Percentiles rank a stretch among this genome's conserved stretches.
Conservation (phyloP, 164 flowering plant genomes). For the Annona squamosa region DNA sequence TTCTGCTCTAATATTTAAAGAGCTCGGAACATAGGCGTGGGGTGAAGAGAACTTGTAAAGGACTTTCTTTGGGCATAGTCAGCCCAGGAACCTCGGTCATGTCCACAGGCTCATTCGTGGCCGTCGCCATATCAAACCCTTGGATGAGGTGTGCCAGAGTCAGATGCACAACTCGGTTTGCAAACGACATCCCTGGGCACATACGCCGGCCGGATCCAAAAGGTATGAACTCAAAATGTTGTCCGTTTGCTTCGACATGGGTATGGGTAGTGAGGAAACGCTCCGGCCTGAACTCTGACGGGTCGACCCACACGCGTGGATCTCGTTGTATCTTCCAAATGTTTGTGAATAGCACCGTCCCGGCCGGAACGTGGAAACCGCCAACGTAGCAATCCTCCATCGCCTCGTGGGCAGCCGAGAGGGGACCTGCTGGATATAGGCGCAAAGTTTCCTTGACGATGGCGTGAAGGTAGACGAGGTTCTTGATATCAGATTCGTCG, state of each 20-base stretch:
- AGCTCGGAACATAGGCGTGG: conserved; percentile 5
- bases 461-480: conserved; percentile 29
- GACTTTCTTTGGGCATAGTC: conserved; percentile 1
- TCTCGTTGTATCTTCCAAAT: conserved; percentile 16
- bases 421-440: conserved; percentile 35
- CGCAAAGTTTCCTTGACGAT: conserved; percentile 11
- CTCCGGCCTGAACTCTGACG: conserved; percentile 41
- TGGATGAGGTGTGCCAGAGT: not conserved
- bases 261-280: conserved; percentile 24
- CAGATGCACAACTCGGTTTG: conserved; percentile 8
- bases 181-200: conserved; percentile 17
- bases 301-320: conserved; percentile 33
- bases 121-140: not conserved
- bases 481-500: conserved; percentile 35
- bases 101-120: conserved; percentile 4
- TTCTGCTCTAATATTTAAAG: not conserved
- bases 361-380: conserved; percentile 30
- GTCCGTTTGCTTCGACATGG: conserved; percentile 8
- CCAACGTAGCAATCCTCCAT: conserved; percentile 29
- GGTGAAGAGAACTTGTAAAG: not conserved
- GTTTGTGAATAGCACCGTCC: conserved; percentile 24
- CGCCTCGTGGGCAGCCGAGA: conserved; percentile 39
- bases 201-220: conserved; percentile 20
- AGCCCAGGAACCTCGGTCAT: conserved; percentile 4
- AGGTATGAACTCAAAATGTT: conserved; percentile 7